Base-by-base conservation (phyloP, 352 stramenopile species). In the Blastocystis hominis region DNA sequence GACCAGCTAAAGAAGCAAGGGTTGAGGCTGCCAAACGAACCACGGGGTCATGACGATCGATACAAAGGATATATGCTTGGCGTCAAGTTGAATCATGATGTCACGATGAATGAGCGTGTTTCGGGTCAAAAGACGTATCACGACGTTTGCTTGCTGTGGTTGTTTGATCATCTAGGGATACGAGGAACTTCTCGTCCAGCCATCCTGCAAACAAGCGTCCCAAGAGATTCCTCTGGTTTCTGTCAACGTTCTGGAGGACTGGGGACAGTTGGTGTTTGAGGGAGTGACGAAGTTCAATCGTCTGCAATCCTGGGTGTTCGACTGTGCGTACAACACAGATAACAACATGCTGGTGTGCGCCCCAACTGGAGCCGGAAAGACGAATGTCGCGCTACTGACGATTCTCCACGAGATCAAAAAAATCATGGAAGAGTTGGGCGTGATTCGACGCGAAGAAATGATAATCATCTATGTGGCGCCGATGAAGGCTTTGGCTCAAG, bases 341-440 rank as follows among this genome's bases (percentile, higher is more conserved):
- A 95, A 99, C 89, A 99, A 99, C 90, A 89, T 98, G 87, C 91
- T 99, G 36, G 95, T 99, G 46, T 95, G 93, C 69, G 93, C 93
- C 7, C 93, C 93, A 0, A 95, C 93, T 0, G 95, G 95, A 75
- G 95, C 96, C 4, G 96, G 96, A 88, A 99, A 99, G 88, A 99
- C 96, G 0, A 99, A 99, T 91, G 95, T 99, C 20, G 97, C 97
- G 1, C 97, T 99, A 94, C 91, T 98, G 7, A 91, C 95, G 0
- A 94, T 99, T 9, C 90, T 98, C 9, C 94, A 97, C 24, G 94
- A 96, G 61, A 88, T 97, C n/a, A 93, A 93, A 77, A 90, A 91
- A 7, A 91, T 95, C 30, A 47, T 94, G 4, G 89, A 92, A 61
- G 76, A 89, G 50, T 30, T 77, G 36, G 88, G 91, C 5, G 59